Conservation (phyloP, 352 stramenopile species). For the Phytophthora podocarpi region DNA sequence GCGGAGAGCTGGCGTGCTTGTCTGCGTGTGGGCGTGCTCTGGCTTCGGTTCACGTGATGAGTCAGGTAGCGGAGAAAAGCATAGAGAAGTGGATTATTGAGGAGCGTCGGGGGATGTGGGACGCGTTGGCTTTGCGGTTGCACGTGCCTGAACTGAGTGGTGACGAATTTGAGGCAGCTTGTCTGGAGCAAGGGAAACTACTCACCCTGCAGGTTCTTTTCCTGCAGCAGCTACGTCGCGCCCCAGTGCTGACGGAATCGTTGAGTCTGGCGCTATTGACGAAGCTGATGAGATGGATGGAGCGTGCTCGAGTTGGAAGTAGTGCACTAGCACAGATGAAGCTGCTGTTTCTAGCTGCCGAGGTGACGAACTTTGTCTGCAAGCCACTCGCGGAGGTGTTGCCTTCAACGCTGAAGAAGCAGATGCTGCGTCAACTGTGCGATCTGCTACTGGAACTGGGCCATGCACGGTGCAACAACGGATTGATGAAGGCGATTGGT, state of each 20-base stretch:
- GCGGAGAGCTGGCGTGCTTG: conserved; percentile 79
- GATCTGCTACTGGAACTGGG: conserved; percentile 67
- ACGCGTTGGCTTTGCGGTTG: conserved; percentile 57
- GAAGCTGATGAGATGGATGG: conserved; percentile 79
- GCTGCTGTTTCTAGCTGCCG: conserved; percentile 77
- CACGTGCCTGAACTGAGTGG: conserved; percentile 82
- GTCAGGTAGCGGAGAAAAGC: conserved; percentile 75
- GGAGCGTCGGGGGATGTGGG: conserved; percentile 68
- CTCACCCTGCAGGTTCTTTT: conserved; percentile 84
- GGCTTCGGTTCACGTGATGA: conserved; percentile 85
- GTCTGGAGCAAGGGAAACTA: conserved; percentile 73
- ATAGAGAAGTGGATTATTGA: conserved; percentile 89
- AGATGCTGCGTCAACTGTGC: conserved; percentile 72
- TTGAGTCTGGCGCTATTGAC: conserved; percentile 72
- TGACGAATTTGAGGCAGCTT: conserved; percentile 79
- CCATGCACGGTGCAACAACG: conserved; percentile 74
- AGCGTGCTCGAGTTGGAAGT: conserved; percentile 55
- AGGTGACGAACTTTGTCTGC: conserved; percentile 77
- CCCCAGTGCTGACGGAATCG: conserved; percentile 66
- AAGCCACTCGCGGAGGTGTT: conserved; percentile 62
- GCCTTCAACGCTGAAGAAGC: conserved; percentile 71
- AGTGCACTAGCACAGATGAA: conserved; percentile 81
- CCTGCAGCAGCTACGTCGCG: conserved; percentile 68
- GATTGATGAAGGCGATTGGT: conserved; percentile 87
- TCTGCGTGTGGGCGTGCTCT: conserved; percentile 73